Evolutionary conservation across 2,329 filamentous ascomycete genomes (phyloP).

Genomic region (Celoporthe dispersa): DNA sequence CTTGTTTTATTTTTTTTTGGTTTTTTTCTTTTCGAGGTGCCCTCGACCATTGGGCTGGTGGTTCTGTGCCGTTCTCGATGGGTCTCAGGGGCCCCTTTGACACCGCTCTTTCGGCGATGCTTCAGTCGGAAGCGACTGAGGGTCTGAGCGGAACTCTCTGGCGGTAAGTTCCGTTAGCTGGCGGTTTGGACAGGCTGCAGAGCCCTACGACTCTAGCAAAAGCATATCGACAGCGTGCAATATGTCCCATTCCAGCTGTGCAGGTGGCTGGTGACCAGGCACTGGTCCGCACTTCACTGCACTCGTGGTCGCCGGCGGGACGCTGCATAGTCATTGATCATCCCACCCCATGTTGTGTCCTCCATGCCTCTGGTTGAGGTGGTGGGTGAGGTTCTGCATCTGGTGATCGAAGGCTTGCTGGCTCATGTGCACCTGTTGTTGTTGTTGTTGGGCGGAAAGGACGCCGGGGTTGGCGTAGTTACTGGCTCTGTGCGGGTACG

Average conservation of each 20-base stretch:
- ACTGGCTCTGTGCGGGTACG: constrained; percentile 19
- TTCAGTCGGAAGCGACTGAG: background rate
- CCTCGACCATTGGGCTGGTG: background rate
- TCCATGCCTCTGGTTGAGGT: constrained; percentile 23
- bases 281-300: constrained; percentile 16
- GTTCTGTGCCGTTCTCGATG: background rate
- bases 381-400: constrained; percentile 18
- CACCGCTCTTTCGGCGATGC: background rate
- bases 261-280: constrained; percentile 17
- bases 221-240: constrained; percentile 22
- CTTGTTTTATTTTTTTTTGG: no score
- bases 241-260: constrained; percentile 19
- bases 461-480: constrained; percentile 13
- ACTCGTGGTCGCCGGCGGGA: constrained; percentile 18
- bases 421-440: constrained; percentile 21
- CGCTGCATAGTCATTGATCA: constrained; percentile 26
- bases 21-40: background rate
- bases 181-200: background rate
- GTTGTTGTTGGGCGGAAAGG: constrained; percentile 23
- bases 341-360: constrained; percentile 25
- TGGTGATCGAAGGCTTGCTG: constrained; percentile 26
- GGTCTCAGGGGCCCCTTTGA: background rate
- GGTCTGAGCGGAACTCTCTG: background rate
- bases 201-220: constrained; percentile 9
- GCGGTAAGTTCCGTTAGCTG: background rate